Conservation (phyloP, 2,329 filamentous ascomycete species). For the Hirsutella rhossiliensis region DNA sequence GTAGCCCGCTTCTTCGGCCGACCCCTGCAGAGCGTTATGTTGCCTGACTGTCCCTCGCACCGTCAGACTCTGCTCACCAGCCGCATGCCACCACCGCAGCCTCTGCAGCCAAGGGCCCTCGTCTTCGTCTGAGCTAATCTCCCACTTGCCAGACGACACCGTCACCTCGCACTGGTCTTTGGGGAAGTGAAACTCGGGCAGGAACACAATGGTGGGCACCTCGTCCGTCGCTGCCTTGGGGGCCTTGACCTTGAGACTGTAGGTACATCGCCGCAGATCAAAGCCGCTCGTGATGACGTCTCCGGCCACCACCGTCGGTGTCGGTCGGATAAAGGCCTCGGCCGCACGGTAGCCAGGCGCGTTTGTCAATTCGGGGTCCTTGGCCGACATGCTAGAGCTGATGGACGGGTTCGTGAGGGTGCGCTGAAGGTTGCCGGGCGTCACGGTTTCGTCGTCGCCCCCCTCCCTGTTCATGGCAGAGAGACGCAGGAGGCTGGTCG, state of each 20-base stretch:
- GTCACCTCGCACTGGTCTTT: constrained; percentile 58
- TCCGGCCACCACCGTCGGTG: constrained; percentile 65
- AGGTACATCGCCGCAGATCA: constrained; percentile 67
- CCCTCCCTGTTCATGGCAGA: constrained; percentile 16
- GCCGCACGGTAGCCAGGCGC: constrained; percentile 73
- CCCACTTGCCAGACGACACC: constrained; percentile 81
- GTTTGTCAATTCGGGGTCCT: constrained; percentile 45
- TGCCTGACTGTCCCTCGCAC: constrained; percentile 62
- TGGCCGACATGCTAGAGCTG: constrained; percentile 40
- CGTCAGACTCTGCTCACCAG: constrained; percentile 69
- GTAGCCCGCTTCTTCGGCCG: constrained; percentile 65
- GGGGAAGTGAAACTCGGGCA: constrained; percentile 90
- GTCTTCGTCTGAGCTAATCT: constrained; percentile 61
- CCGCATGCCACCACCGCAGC: constrained; percentile 85
- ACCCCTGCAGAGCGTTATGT: constrained; percentile 42
- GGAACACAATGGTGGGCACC: constrained; percentile 66
- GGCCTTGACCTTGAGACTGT: constrained; percentile 59
- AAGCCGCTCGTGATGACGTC: constrained; percentile 63
- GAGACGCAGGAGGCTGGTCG: constrained; percentile 23
- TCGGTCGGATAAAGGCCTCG: constrained; percentile 84
- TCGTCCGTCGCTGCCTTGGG: constrained; percentile 46
- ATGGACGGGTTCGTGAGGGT: constrained; percentile 59
- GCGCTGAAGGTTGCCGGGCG: constrained; percentile 62
- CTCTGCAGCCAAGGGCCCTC: constrained; percentile 60
- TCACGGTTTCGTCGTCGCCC: constrained; percentile 47